phyloP scores from a whole-genome alignment of 768 basidiomycete genomes.

The Lentinula edodes region DNA sequence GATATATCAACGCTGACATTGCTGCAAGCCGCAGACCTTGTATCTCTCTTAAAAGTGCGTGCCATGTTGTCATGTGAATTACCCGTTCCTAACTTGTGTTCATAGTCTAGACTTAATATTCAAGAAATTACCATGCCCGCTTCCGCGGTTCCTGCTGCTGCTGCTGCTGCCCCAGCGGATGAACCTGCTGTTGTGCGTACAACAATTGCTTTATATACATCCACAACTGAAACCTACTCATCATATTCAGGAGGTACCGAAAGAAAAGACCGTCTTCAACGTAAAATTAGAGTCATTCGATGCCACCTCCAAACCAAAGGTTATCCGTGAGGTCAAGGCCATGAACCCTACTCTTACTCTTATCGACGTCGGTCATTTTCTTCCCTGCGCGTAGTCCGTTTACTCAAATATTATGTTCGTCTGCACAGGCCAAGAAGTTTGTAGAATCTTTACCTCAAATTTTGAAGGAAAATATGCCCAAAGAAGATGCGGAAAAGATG shows the following conservation, averaged over 20 bases:
- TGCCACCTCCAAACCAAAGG: conserved; percentile 86
- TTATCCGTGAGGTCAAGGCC: conserved; percentile 97
- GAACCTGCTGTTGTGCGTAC: conserved; percentile 60
- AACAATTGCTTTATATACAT: not conserved
- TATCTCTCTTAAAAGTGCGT: conserved; percentile 81
- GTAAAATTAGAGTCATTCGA: conserved; percentile 95
- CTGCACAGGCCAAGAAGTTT: conserved; percentile 91
- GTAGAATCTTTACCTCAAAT: conserved; percentile 92
- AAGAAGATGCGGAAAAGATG: conserved; percentile 98
- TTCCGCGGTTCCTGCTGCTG: conserved; percentile 50
- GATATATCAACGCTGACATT: conserved; percentile 86
- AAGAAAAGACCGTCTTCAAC: conserved; percentile 98
- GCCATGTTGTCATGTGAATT: not conserved
- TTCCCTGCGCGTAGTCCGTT: not conserved
- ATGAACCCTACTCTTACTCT: conserved; percentile 93
- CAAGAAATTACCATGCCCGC: conserved; percentile 95
- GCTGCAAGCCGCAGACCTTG: conserved; percentile 93
- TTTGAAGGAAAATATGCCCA: conserved; percentile 90
- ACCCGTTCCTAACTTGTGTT: not conserved
- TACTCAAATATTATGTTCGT: not conserved
- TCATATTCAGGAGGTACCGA: conserved; percentile 75
- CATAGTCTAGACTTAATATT: conserved; percentile 86
- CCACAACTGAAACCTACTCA: not conserved
- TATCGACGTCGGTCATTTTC: conserved; percentile 72
- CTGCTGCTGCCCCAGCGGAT: conserved; percentile 51